Evolutionary conservation across 805 yeast genomes (phyloP).

Genomic region (Myxozyma mucilagina): DNA sequence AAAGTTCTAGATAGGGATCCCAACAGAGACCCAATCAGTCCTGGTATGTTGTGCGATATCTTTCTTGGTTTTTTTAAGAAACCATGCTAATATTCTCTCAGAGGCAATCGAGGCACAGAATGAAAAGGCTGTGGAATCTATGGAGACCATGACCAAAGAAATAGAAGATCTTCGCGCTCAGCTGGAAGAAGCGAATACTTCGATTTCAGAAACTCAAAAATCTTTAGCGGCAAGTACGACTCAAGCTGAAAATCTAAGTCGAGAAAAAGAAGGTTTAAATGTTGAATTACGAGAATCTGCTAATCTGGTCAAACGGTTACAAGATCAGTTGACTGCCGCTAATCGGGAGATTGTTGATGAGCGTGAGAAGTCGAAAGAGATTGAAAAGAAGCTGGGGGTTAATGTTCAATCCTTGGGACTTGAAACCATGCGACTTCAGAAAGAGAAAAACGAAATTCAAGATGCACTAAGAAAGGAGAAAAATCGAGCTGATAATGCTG

Average conservation of each 20-base stretch:
- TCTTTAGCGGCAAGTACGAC: not conserved
- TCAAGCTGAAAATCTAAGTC: slow-evolving; percentile 2
- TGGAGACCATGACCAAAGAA: slow-evolving; percentile 19
- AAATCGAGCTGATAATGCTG: slow-evolving; percentile 40
- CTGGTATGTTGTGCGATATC: slow-evolving; percentile 10
- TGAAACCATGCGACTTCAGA: slow-evolving; percentile 37
- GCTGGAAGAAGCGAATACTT: not conserved
- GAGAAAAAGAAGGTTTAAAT: slow-evolving; percentile 8
- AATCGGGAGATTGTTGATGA: slow-evolving; percentile 21
- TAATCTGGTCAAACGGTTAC: not conserved
- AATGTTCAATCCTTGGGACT: slow-evolving; percentile 34
- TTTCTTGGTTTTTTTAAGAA: slow-evolving; percentile 10
- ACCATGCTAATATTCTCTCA: not conserved
- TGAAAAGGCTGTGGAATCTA: slow-evolving; percentile 21
- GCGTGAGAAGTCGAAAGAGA: slow-evolving; percentile 12
- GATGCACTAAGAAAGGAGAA: slow-evolving; percentile 38
- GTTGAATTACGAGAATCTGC: slow-evolving; percentile 8
- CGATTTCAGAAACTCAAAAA: slow-evolving; percentile 5
- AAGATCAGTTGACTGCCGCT: slow-evolving; percentile 10
- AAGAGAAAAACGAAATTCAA: slow-evolving; percentile 41
- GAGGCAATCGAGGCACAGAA: slow-evolving; percentile 31
- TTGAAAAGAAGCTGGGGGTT: slow-evolving; percentile 12
- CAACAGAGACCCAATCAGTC: slow-evolving; percentile 57
- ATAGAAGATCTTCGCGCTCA: slow-evolving; percentile 9
- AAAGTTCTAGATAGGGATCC: slow-evolving; percentile 77